Conservation (phyloP, 768 basidiomycete species). For the Pisolithus tinctorius region DNA sequence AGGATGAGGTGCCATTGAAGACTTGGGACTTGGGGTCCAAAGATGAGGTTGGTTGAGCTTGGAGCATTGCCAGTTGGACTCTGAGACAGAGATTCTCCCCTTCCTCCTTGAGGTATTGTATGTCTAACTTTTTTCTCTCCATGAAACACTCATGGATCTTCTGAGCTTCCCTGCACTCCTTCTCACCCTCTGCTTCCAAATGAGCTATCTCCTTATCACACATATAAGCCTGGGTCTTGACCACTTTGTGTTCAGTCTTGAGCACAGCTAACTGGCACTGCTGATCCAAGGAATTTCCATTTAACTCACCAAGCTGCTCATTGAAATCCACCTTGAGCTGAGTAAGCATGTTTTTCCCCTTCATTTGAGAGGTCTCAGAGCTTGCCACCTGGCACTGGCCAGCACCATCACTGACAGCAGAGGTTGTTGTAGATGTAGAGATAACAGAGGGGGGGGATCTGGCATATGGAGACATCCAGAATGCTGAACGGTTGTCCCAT, state of each 20-base stretch:
- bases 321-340: background rate
- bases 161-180: background rate
- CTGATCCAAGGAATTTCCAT: background rate
- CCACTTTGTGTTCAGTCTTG: background rate
- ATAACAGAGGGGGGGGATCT: too few relatives aligned
- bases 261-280: background rate
- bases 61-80: too few relatives aligned
- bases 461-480: too few relatives aligned
- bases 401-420: too few relatives aligned
- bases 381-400: too few relatives aligned
- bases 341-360: background rate
- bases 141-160: background rate
- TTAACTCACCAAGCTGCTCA: background rate
- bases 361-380: too few relatives aligned
- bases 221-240: background rate
- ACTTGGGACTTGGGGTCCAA: too few relatives aligned
- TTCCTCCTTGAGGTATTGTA: background rate
- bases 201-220: background rate
- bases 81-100: too few relatives aligned
- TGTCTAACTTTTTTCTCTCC: background rate
- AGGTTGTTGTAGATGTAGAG: too few relatives aligned
- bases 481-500: too few relatives aligned
- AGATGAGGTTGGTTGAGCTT: too few relatives aligned
- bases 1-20: too few relatives aligned
- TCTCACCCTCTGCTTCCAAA: background rate